phyloP scores from a whole-genome alignment of 179 eudicot species.

The Patellifolia procumbens region DNA sequence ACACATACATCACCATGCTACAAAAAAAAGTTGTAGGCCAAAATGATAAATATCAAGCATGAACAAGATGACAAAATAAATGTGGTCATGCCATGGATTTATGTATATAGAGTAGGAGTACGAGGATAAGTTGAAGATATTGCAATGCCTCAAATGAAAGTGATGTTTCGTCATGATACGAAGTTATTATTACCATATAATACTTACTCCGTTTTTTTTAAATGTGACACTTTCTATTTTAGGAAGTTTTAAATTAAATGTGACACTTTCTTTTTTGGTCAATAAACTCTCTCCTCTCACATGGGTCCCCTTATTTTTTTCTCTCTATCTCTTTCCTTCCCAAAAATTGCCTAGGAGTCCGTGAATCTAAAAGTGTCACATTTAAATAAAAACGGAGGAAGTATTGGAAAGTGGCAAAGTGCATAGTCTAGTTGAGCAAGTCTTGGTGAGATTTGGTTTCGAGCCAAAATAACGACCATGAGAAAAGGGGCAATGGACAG shows the following conservation, averaged over 20 bases:
- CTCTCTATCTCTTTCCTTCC: too few species aligned
- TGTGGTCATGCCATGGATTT: neutral
- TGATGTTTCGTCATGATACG: neutral
- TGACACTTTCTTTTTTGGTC: too few species aligned
- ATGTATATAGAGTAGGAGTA: neutral
- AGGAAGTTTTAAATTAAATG: too few species aligned
- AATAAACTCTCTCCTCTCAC: too few species aligned
- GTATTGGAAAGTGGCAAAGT: neutral
- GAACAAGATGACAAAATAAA: neutral
- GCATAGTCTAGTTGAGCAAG: neutral
- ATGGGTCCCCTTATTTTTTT: too few species aligned
- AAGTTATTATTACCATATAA: neutral
- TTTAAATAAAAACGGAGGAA: too few species aligned
- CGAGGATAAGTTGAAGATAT: slow-evolving; percentile 6
- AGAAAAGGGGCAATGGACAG: neutral
- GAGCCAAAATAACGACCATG: neutral
- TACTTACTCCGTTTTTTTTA: too few species aligned
- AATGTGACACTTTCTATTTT: too few species aligned
- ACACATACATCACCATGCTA: neutral
- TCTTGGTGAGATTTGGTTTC: too few species aligned
- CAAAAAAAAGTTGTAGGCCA: neutral
- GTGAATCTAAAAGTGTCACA: too few species aligned
- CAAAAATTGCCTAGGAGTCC: too few species aligned
- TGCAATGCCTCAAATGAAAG: neutral
- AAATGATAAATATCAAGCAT: neutral